Conservation (phyloP, 2,329 filamentous ascomycete genomes). For the Aschersonia sp. region DNA sequence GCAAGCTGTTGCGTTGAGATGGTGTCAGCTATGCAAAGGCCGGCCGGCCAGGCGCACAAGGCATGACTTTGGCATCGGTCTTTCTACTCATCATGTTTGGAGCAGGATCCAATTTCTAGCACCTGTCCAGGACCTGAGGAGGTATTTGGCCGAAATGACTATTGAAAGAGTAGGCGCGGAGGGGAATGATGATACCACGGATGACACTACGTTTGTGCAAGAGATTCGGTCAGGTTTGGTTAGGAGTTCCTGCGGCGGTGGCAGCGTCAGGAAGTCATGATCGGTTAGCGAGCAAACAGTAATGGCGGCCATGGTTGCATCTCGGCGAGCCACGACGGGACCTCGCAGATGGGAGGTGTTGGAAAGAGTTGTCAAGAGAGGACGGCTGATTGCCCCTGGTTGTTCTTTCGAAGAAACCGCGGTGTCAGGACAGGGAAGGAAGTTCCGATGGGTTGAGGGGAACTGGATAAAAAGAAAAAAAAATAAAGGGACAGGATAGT, state of each 20-base stretch:
- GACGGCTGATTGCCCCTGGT: background rate
- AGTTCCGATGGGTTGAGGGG: slow-evolving; percentile 10
- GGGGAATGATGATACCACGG: slow-evolving; percentile 20
- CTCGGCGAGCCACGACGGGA: background rate
- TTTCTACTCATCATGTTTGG: slow-evolving; percentile 4
- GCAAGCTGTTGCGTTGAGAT: slow-evolving; percentile 5
- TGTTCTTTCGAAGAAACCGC: background rate
- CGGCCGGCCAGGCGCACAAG: background rate
- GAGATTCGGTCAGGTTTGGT: background rate
- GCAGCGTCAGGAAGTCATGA: background rate
- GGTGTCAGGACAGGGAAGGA: background rate
- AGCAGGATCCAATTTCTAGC: slow-evolving; percentile 9
- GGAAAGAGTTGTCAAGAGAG: background rate
- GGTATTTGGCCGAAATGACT: background rate
- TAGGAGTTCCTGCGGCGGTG: background rate
- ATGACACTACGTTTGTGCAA: slow-evolving; percentile 16
- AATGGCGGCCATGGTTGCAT: too few species aligned
- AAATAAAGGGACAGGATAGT: slow-evolving; percentile 9
- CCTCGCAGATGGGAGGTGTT: background rate
- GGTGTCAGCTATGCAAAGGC: slow-evolving; percentile 5
- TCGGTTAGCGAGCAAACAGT: too few species aligned
- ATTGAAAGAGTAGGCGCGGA: slow-evolving; percentile 11
- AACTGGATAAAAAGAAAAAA: slow-evolving; percentile 13
- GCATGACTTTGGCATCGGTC: background rate
- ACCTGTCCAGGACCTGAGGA: slow-evolving; percentile 6